A percentile compares a stretch with the other conserved stretches of the same genome.
These are phyloP conservation scores for Dioszegia crocea DNA, from an alignment of 768 basidiomycete species.

Conservation along the genomic window DNA sequence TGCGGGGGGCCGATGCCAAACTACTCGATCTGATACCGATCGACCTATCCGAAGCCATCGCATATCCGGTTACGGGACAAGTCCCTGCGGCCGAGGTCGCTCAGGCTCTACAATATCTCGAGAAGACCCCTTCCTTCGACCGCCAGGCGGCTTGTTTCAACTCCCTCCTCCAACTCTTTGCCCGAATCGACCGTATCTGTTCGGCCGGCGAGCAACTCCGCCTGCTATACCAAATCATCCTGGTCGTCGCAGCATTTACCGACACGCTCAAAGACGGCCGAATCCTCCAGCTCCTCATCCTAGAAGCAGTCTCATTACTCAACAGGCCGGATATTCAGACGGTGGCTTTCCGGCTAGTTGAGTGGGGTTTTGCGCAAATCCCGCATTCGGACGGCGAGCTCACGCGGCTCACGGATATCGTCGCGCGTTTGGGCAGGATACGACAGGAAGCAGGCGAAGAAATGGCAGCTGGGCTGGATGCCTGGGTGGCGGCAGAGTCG, in stretches of 20 bases:
- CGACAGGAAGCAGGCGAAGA: neutral
- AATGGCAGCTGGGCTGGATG: neutral
- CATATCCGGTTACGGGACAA: neutral
- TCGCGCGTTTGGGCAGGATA: constrained; percentile 58
- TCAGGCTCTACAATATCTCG: constrained; percentile 24
- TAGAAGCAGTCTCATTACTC: constrained; percentile 64
- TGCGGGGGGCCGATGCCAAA: neutral
- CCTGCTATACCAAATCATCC: constrained; percentile 64
- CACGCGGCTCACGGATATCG: constrained; percentile 60
- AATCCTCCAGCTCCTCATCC: constrained; percentile 65
- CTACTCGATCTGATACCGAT: neutral
- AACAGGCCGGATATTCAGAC: constrained; percentile 64
- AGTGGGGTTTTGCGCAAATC: constrained; percentile 63
- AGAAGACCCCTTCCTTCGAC: constrained; percentile 36
- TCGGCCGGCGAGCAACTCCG: constrained; percentile 81
- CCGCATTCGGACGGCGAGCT: neutral
- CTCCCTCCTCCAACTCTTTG: constrained; percentile 60
- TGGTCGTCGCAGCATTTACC: constrained; percentile 66
- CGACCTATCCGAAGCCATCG: neutral
- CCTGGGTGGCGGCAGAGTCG: neutral
- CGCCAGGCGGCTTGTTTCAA: constrained; percentile 67
- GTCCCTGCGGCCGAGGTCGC: neutral
- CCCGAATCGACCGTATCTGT: constrained; percentile 61
- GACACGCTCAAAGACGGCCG: constrained; percentile 59
- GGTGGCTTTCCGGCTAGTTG: constrained; percentile 69